Conservation (phyloP, 2,329 filamentous ascomycete species). For the Tricladium varicosporioides region DNA sequence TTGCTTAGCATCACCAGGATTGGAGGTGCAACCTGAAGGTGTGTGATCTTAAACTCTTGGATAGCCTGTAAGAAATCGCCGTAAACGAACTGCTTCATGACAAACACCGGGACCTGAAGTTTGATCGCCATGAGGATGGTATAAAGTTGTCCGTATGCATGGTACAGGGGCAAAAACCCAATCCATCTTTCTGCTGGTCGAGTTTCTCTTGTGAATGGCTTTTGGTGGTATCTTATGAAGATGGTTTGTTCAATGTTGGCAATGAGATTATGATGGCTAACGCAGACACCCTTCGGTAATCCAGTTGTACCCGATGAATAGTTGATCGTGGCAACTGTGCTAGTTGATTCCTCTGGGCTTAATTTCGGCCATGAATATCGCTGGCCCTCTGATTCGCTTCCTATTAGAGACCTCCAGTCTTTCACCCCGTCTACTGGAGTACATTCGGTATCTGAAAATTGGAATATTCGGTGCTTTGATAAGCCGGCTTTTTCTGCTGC, state of each 20-base stretch:
- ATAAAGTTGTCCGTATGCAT: conserved; percentile 56
- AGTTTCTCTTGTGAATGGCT: conserved; percentile 36
- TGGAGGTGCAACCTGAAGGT: conserved; percentile 54
- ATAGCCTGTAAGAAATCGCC: conserved; percentile 50
- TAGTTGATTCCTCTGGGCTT: conserved; percentile 1
- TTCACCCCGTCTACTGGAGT: conserved; percentile 39
- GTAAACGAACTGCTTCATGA: conserved; percentile 57
- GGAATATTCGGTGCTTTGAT: conserved; percentile 43
- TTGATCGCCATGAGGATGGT: conserved; percentile 47
- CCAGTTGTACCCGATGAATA: conserved; percentile 82
- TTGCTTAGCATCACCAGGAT: conserved; percentile 60
- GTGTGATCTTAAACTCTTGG: conserved; percentile 51
- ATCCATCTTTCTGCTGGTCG: conserved; percentile 48
- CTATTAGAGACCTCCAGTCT: conserved; percentile 65
- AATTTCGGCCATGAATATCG: conserved; percentile 42
- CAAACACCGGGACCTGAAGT: conserved; percentile 47
- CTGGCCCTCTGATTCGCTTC: conserved; percentile 48
- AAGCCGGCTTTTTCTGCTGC: conserved; percentile 42
- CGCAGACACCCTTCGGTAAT: conserved; percentile 79
- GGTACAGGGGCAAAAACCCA: conserved; percentile 66
- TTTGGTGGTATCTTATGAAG: conserved; percentile 42
- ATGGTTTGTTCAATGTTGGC: conserved; percentile 44
- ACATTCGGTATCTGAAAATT: conserved; percentile 44
- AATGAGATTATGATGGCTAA: conserved; percentile 26
- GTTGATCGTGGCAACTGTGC: conserved; percentile 57